Evolutionary conservation across 208 protist species (phyloP).

Genomic region (Crithidia thermophila): DNA sequence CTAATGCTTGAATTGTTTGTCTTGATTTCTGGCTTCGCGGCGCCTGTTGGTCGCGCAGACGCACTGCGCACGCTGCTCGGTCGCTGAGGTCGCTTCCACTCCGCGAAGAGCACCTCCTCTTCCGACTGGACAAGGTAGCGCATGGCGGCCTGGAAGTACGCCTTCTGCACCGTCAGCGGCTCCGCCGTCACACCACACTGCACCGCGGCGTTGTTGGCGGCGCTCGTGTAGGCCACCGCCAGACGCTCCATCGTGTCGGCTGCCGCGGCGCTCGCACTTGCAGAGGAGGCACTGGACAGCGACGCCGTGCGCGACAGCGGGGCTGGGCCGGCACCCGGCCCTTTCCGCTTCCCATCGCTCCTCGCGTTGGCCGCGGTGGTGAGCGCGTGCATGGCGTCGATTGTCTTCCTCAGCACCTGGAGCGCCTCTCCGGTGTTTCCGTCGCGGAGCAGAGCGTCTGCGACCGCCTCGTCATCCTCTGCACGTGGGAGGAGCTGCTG

Average conservation of each 20-base stretch:
- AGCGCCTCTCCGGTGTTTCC: conserved; percentile 19
- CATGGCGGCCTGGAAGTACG: conserved; percentile 54
- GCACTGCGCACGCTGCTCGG: not conserved
- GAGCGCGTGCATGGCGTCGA: conserved; percentile 11
- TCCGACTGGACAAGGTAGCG: conserved; percentile 24
- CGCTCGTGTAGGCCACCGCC: conserved; percentile 48
- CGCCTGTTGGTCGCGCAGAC: not conserved
- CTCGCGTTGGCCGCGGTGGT: not conserved
- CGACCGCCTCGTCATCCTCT: conserved; percentile 9
- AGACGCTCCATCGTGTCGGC: conserved; percentile 31
- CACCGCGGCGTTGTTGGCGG: conserved; percentile 63
- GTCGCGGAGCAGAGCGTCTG: conserved; percentile 1
- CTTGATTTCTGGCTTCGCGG: no score
- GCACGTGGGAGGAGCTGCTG: not conserved
- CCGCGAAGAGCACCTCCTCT: conserved; percentile 23
- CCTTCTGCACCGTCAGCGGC: conserved; percentile 41
- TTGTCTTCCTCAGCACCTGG: not conserved
- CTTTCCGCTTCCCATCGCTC: not conserved
- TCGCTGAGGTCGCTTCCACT: conserved; percentile 18
- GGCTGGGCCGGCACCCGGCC: not conserved
- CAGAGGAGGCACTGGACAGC: not conserved
- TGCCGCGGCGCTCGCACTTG: conserved; percentile 4
- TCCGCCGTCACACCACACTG: conserved; percentile 48
- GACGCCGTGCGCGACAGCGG: not conserved
- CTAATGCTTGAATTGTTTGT: no score